These are phyloP conservation scores for Rubroboletus satanas DNA, from an alignment of 768 basidiomycete genomes.

Conservation along the genomic window DNA sequence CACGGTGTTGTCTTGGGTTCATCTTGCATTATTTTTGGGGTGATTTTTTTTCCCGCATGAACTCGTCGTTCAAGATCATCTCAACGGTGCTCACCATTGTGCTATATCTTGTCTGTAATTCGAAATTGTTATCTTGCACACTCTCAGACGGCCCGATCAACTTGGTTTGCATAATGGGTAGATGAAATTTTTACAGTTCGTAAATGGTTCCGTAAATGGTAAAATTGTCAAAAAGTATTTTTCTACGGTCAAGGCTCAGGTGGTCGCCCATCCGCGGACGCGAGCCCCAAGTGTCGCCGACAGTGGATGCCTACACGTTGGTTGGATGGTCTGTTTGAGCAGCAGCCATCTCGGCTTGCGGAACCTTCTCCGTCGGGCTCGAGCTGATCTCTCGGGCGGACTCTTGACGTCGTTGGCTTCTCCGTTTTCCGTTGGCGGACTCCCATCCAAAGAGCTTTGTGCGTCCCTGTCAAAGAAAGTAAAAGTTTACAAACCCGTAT, in stretches of 20 bases:
- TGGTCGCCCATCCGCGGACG: not conserved
- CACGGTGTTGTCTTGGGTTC: not conserved
- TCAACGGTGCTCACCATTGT: not conserved
- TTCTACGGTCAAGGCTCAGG: not conserved
- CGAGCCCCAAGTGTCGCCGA: not conserved
- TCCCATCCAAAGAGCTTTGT: constrained; percentile 58
- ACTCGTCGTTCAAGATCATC: not conserved
- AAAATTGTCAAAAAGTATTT: too few relatives aligned
- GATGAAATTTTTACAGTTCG: not conserved
- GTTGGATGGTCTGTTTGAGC: not conserved
- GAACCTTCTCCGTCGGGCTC: not conserved
- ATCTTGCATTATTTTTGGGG: not conserved
- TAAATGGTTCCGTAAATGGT: not conserved
- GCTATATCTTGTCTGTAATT: not conserved
- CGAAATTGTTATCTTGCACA: not conserved
- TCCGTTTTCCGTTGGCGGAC: constrained; percentile 43
- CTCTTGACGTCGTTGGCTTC: constrained; percentile 21
- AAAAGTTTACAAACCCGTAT: not conserved
- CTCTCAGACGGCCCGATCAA: not conserved
- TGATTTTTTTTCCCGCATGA: not conserved
- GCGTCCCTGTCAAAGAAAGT: constrained; percentile 47
- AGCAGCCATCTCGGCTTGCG: not conserved
- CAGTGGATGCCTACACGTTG: not conserved
- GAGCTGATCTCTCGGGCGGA: not conserved
- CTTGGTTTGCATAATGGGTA: not conserved